Percentiles rank a stretch among this genome's conserved stretches.
Conservation (phyloP, 257 asterid species). For the Prunella vulgaris region DNA sequence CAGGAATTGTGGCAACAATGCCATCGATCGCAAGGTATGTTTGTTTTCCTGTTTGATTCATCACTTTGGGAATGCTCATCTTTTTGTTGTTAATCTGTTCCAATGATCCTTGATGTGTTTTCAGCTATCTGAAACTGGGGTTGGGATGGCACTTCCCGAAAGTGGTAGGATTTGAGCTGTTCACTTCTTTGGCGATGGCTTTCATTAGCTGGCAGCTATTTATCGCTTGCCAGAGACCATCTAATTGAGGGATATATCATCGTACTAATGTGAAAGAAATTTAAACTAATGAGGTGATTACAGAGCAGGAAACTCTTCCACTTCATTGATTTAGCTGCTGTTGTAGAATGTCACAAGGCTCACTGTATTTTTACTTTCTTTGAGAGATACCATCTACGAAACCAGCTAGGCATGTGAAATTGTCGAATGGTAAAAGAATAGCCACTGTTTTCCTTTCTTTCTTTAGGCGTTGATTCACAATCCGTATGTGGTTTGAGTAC, state of each 20-base stretch:
- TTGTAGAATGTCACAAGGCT: conserved; percentile 17
- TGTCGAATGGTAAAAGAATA: background rate
- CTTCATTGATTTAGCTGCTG: conserved; percentile 13
- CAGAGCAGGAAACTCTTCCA: background rate
- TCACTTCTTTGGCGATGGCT: conserved; percentile 82
- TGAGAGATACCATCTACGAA: background rate
- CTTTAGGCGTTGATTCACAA: background rate
- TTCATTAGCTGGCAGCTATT: conserved; percentile 94
- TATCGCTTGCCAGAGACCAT: conserved; percentile 83
- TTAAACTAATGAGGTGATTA: background rate
- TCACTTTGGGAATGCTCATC: background rate
- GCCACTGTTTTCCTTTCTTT: background rate
- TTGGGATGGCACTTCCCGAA: conserved; percentile 89
- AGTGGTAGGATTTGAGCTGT: conserved; percentile 82
- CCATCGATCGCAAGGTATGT: conserved; percentile 82
- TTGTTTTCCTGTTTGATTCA: background rate
- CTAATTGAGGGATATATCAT: conserved; percentile 31
- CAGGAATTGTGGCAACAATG: conserved; percentile 90
- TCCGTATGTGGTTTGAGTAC: background rate
- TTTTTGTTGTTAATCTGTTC: background rate
- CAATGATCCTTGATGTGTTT: background rate
- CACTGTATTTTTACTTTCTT: background rate
- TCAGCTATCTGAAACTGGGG: conserved; percentile 78
- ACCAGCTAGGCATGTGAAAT: background rate
- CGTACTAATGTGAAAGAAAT: background rate